phyloP scores from a whole-genome alignment of 192 early-diverging fungal species.

The Coemansia sp. region DNA sequence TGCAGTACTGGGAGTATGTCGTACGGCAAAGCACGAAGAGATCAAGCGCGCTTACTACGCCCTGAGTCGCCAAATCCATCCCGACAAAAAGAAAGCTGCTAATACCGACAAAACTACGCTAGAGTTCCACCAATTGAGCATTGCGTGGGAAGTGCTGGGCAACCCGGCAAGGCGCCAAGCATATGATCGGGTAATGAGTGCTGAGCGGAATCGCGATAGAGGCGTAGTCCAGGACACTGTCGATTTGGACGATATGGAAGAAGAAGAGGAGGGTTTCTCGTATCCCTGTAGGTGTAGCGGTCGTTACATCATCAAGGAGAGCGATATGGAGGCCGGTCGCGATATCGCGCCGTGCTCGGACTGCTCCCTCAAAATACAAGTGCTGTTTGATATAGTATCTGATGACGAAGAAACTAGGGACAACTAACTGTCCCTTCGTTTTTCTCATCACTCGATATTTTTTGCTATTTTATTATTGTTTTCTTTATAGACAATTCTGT shows the following conservation, averaged over 20 bases:
- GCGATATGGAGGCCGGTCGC: slow-evolving; percentile 62
- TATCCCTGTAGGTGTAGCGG: slow-evolving; percentile 69
- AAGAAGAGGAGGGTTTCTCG: slow-evolving; percentile 50
- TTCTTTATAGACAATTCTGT: not conserved
- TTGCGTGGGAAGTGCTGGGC: slow-evolving; percentile 45
- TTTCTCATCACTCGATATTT: not conserved
- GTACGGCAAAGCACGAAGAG: slow-evolving; percentile 21
- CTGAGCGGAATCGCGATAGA: slow-evolving; percentile 11
- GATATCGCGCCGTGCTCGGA: slow-evolving; percentile 65
- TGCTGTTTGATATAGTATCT: slow-evolving; percentile 64
- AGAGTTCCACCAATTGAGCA: slow-evolving; percentile 39
- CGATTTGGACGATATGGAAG: slow-evolving; percentile 82
- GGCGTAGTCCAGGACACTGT: slow-evolving; percentile 72
- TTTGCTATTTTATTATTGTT: not conserved
- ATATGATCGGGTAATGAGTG: slow-evolving; percentile 23
- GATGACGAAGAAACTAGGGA: slow-evolving; percentile 14
- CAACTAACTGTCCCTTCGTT: not conserved
- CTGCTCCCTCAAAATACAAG: slow-evolving; percentile 68
- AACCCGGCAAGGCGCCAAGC: slow-evolving; percentile 21
- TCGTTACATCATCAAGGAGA: slow-evolving; percentile 59
- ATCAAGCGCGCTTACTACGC: slow-evolving; percentile 45
- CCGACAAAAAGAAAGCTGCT: slow-evolving; percentile 22
- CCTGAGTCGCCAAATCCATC: slow-evolving; percentile 34
- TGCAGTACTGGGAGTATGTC: slow-evolving; percentile 13
- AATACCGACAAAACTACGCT: not conserved